A percentile compares a stretch with the other conserved stretches of the same genome.
Conservation (phyloP, 768 basidiomycete genomes). For the Boletus bicolor region DNA sequence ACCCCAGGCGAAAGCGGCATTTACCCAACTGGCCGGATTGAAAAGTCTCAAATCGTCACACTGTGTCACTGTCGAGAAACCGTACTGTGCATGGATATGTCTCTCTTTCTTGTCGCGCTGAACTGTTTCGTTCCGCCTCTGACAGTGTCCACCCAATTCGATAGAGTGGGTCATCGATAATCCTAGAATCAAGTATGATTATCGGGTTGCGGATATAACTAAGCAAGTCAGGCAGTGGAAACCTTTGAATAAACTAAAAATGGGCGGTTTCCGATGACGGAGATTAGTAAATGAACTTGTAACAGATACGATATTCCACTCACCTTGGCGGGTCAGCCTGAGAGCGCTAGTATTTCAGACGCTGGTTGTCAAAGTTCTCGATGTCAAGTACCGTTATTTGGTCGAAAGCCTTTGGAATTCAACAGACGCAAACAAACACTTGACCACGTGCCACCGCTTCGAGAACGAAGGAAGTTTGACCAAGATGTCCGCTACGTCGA, state of each 20-base stretch:
- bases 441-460: neutral
- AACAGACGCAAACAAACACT: conserved; percentile 17
- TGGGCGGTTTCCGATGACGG: no score
- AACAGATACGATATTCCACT: neutral
- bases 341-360: neutral
- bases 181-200: neutral
- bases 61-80: neutral
- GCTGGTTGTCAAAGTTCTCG: no score
- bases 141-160: neutral
- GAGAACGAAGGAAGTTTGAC: neutral
- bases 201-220: neutral
- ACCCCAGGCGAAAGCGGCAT: neutral
- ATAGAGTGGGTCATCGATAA: neutral
- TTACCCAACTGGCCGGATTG: neutral
- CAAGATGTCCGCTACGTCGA: conserved; percentile 11
- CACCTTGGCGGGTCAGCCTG: neutral
- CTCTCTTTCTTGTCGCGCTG: neutral
- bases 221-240: neutral
- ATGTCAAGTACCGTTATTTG: neutral
- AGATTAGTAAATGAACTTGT: neutral
- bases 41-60: neutral
- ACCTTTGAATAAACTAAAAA: neutral
- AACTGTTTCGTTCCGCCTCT: no score
- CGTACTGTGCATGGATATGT: neutral
- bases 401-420: conserved; percentile 5